Conservation (phyloP, 768 basidiomycete genomes). For the Trametes cinnabarina region DNA sequence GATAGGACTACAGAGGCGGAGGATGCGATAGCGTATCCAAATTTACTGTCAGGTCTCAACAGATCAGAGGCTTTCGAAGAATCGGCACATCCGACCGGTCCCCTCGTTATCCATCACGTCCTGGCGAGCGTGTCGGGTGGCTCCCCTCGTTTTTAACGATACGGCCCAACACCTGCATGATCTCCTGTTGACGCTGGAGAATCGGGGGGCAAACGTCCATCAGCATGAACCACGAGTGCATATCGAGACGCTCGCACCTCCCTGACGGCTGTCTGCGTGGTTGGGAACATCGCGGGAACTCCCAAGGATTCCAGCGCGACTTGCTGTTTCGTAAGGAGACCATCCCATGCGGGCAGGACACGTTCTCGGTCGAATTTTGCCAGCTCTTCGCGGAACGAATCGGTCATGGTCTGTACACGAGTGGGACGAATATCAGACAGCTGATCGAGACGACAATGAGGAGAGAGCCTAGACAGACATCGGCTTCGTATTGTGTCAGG, state of each 20-base stretch:
- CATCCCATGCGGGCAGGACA: constrained; percentile 74
- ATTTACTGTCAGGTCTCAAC: background rate
- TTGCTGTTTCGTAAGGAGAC: constrained; percentile 71
- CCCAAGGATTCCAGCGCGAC: constrained; percentile 52
- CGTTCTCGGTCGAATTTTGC: constrained; percentile 67
- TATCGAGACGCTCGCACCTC: constrained; percentile 45
- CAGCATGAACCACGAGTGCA: background rate
- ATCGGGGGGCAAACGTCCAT: background rate
- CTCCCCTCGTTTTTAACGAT: constrained; percentile 33
- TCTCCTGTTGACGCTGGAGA: constrained; percentile 61
- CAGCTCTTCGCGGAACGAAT: constrained; percentile 63
- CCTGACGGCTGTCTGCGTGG: constrained; percentile 45
- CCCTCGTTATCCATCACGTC: constrained; percentile 8
- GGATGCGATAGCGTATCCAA: background rate
- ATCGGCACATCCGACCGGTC: background rate
- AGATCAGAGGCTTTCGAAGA: background rate
- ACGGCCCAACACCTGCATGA: constrained; percentile 69
- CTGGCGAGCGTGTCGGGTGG: background rate
- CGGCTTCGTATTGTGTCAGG: constrained; percentile 67
- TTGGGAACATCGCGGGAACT: constrained; percentile 72
- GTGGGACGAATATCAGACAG: background rate
- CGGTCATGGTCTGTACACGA: constrained; percentile 56
- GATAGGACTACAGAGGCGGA: background rate
- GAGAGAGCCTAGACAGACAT: constrained; percentile 40
- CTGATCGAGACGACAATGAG: constrained; percentile 9